Base-by-base conservation (phyloP, 106 monocot genomes). In the Dendrobium catenatum region DNA sequence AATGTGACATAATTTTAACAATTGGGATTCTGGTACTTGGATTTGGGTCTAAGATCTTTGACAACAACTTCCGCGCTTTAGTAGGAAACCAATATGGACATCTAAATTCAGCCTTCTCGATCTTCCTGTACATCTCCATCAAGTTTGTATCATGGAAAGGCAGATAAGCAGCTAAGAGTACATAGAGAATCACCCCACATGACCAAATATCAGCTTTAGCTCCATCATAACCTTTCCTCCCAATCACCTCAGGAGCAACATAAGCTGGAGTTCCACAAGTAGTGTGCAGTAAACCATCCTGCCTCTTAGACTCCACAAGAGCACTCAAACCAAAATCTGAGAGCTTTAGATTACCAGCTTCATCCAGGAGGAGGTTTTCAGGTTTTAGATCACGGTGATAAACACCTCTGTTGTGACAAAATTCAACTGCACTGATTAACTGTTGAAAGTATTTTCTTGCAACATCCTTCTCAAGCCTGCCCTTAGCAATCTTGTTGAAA, bases 261-360 rank as follows among this genome's bases (percentile, higher is more conserved):
- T 90, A 90, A 79, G 90, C 90, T 29, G 90, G 90, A 15, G 91
- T 91, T 4, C 91, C 91, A 66, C 91, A 91, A 37, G 91, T 89
- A 18, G 91, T 91, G 55, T 91, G 91, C 48, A 91, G 83, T 20
- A 91, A 83, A n/a, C 91, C 91, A 73, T 91, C 91, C 68, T 89
- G 85, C 78, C 87, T 86, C 80, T 79, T 84, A 20, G 83, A 89
- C 3, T 91, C 91, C 2, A 83, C 58, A 33, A 91, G 82, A 31
- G 88, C 91, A 79, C 91, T 91, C 77, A 91, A 79, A 22, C 91
- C 91, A 80, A 91, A 91, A 83, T 91, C 89, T 9, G 91, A 91
- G 42, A 91, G 88, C 55, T 91, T 91, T 0, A 91, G 81, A 42
- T 88, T 83, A 41, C 87, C 91, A 76, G 74, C 72, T 68, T 91